Base-by-base conservation (phyloP, 495 filamentous ascomycete genomes). In the Tuber magnatum region DNA sequence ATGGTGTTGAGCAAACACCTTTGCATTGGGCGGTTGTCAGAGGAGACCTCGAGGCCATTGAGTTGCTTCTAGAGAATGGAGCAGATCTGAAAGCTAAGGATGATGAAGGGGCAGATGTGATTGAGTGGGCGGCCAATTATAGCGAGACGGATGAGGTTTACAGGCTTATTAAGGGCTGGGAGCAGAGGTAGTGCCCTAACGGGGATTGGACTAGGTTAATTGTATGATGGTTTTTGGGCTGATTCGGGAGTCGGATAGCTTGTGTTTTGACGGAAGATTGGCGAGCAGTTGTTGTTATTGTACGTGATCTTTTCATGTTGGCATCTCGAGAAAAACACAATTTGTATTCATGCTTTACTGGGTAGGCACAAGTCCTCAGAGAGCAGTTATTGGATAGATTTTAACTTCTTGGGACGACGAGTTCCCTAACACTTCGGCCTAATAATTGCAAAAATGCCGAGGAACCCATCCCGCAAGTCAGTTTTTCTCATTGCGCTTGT, bases 301-400 rank as follows among this genome's bases (percentile, higher is more conserved):
- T 61, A 61, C n/a, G n/a, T 61, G 51, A 61, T 61, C 51, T 61
- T 32, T 32, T 61, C n/a, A 61, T 61, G 51, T 61, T 56, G 28
- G 51, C 7, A 24, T 56, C 14, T 28, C 18, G 12, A 6, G 51
- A 16, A 61, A 61, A 61, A 61, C 32, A 1, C n/a, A 61, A 61
- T 61, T 61, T 61, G n/a, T 61, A 61, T 61, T 61, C 51, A 61
- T 61, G 51, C 10, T 61, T 61, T 61, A 61, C n/a, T 12, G 51
- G 12, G 51, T 32, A 61, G 51, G 51, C 51, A 61, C 28, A 32
- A 28, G 16, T 32, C 3, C 51, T 32, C 51, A 12, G 51, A 28
- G 51, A 32, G 28, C 10, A 16, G 12, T 14, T 28, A 32, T 61
- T 61, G 7, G n/a, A 61, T 61, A 61, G n/a, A 61, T 61, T 61